Percentiles rank a stretch among this genome's conserved stretches.
Evolutionary conservation across 176 grass and related monocot genomes (phyloP).

Genomic region (bread wheat (Triticum aestivum)): IWGSC_CS_RefSeq_v2.1 NC_057803.1:564429654-564430153

Average conservation of each 20-base stretch:
- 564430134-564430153: not conserved
- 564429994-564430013: not conserved
- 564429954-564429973: conserved; percentile 1
- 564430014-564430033: conserved; percentile 56
- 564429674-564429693: not conserved
- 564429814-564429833: not conserved
- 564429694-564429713: not conserved
- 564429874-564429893: not conserved
- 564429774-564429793: not conserved
- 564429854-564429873: not conserved
- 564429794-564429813: not conserved
- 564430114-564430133: not conserved
- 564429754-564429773: not conserved
- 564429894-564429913: not conserved
- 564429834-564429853: not conserved
- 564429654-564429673: not conserved
- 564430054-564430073: conserved; percentile 79
- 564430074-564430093: conserved; percentile 17
- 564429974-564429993: not conserved
- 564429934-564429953: not conserved
- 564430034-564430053: conserved; percentile 89
- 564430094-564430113: not conserved
- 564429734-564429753: not conserved
- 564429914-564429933: not conserved
- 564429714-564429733: not conserved